These are phyloP conservation scores for Nicotiana obtusifolia DNA, from an alignment of 257 asterid genomes.

Conservation along the genomic window DNA sequence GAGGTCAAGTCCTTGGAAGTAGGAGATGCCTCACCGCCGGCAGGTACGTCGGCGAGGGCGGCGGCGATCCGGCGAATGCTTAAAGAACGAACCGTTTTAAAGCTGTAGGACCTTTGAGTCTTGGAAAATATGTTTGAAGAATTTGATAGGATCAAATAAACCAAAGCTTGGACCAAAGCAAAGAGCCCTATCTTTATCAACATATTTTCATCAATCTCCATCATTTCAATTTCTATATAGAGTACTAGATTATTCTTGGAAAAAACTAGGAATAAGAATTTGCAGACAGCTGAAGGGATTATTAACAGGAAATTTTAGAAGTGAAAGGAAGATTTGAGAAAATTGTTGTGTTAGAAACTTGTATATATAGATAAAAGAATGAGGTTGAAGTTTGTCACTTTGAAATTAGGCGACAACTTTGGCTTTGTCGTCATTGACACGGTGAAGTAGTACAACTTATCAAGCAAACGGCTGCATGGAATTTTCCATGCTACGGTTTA, in stretches of 20 bases:
- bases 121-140: constrained; percentile 65
- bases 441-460: neutral
- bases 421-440: neutral
- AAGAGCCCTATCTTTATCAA: constrained; percentile 48
- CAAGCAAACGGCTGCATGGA: neutral
- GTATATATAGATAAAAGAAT: neutral
- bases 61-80: constrained; percentile 77
- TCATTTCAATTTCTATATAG: neutral
- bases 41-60: constrained; percentile 52
- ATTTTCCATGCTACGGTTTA: neutral
- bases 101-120: constrained; percentile 42
- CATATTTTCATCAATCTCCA: constrained; percentile 37
- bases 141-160: constrained; percentile 50
- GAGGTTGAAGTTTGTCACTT: constrained; percentile 6
- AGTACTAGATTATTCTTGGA: neutral
- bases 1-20: constrained; percentile 17
- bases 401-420: neutral
- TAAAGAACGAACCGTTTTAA: constrained; percentile 49
- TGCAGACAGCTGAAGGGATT: neutral
- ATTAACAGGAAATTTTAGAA: neutral
- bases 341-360: neutral
- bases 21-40: constrained; percentile 47
- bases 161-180: constrained; percentile 55
- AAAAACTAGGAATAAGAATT: neutral
- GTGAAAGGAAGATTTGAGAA: neutral